phyloP scores from a whole-genome alignment of 1,139 yeast genomes.

The Pichia sp. region DNA sequence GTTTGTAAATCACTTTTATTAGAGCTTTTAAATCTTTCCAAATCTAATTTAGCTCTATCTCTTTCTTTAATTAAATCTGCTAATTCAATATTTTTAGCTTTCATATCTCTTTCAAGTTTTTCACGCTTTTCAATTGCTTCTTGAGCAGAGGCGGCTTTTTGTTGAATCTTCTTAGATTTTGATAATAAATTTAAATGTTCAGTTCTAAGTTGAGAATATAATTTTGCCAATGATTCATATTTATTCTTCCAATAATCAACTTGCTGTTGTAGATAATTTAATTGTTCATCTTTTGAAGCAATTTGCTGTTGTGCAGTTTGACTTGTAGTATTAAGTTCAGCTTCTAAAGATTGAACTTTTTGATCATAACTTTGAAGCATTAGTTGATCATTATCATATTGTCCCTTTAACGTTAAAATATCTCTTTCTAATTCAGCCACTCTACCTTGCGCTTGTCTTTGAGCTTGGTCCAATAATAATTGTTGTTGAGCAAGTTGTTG shows the following conservation, averaged over 20 bases:
- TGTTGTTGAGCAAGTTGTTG: slow-evolving; percentile 77
- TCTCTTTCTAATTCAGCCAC: slow-evolving; percentile 82
- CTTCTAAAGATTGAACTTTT: slow-evolving; percentile 76
- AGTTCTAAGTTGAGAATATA: slow-evolving; percentile 86
- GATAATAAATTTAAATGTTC: slow-evolving; percentile 80
- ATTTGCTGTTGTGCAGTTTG: slow-evolving; percentile 69
- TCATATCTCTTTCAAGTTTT: slow-evolving; percentile 74
- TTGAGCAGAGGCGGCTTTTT: slow-evolving; percentile 88
- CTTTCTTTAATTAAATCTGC: slow-evolving; percentile 88
- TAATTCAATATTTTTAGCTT: slow-evolving; percentile 78
- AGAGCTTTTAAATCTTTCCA: slow-evolving; percentile 64
- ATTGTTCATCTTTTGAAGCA: slow-evolving; percentile 71
- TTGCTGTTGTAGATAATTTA: slow-evolving; percentile 67
- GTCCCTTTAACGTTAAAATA: slow-evolving; percentile 66
- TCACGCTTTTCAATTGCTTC: slow-evolving; percentile 86
- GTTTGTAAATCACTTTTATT: slow-evolving; percentile 64
- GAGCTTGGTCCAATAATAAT: slow-evolving; percentile 60
- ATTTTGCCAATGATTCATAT: slow-evolving; percentile 83
- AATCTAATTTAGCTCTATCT: slow-evolving; percentile 79
- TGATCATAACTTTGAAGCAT: slow-evolving; percentile 83
- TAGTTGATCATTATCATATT: slow-evolving; percentile 81
- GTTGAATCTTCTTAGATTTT: slow-evolving; percentile 78
- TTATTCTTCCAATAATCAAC: slow-evolving; percentile 75
- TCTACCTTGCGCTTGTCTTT: slow-evolving; percentile 71
- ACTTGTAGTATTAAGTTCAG: slow-evolving; percentile 58